These are phyloP conservation scores for Casaregolazyma suthepensis DNA, from an alignment of 1,139 yeast species.

Conservation along the genomic window DNA sequence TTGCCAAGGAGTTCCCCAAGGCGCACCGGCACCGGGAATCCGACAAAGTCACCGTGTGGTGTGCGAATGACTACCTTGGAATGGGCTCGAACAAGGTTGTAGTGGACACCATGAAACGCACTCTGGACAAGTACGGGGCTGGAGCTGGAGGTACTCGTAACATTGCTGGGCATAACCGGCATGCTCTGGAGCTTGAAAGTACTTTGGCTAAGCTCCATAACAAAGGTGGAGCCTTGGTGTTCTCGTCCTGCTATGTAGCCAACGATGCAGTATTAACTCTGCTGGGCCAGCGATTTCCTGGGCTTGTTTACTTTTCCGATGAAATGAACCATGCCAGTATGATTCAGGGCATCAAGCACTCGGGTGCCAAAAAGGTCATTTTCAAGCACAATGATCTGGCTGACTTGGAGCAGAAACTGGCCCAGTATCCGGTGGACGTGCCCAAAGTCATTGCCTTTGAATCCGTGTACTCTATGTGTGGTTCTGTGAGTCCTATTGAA, in stretches of 20 bases:
- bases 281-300: slow-evolving; percentile 84
- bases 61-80: slow-evolving; percentile 94
- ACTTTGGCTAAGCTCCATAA: slow-evolving; percentile 87
- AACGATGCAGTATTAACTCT: slow-evolving; percentile 94
- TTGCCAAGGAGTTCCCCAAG: slow-evolving; percentile 86
- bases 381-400: slow-evolving; percentile 85
- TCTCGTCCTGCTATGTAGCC: slow-evolving; percentile 93
- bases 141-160: slow-evolving; percentile 99
- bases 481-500: slow-evolving; percentile 91
- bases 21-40: slow-evolving; percentile 71
- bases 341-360: slow-evolving; percentile 93
- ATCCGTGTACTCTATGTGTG: slow-evolving; percentile 97
- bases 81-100: slow-evolving; percentile 81
- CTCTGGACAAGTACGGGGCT: slow-evolving; percentile 86
- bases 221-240: slow-evolving; percentile 92
- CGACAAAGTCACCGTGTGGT: slow-evolving; percentile 96
- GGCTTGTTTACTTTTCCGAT: slow-evolving; percentile 87
- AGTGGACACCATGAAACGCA: slow-evolving; percentile 66
- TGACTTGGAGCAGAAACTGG: slow-evolving; percentile 72
- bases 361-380: slow-evolving; percentile 80
- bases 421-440: slow-evolving; percentile 69
- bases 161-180: slow-evolving; percentile 94
- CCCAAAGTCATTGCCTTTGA: slow-evolving; percentile 97
- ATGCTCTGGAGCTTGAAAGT: slow-evolving; percentile 78
- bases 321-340: slow-evolving; percentile 94